Percentiles rank a stretch among this genome's conserved stretches.
Evolutionary conservation across 177 flowering plant genomes (phyloP).

Genomic region (Vitis hybrid): DNA sequence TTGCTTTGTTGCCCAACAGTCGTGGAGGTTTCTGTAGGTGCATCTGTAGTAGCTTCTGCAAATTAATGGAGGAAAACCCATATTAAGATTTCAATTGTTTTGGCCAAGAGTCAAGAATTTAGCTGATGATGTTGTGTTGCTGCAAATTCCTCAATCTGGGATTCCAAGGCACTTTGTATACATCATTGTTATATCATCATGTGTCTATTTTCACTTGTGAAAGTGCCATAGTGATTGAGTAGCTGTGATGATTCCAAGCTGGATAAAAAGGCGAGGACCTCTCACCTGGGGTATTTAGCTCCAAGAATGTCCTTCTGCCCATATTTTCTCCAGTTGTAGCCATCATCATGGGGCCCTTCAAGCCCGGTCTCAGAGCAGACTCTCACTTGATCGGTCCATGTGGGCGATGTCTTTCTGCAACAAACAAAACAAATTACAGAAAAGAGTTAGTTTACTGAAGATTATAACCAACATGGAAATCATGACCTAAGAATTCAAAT

Average conservation of each 20-base stretch:
- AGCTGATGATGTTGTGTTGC: too few species aligned
- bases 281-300: conserved; percentile 78
- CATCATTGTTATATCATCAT: too few species aligned
- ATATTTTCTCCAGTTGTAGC: conserved; percentile 92
- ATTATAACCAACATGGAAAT: not conserved
- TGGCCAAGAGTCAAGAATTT: not conserved
- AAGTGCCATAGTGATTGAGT: too few species aligned
- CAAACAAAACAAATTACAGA: not conserved
- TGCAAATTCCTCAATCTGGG: too few species aligned
- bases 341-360: conserved; percentile 80
- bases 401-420: conserved; percentile 65
- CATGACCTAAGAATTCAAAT: not conserved
- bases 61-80: not conserved
- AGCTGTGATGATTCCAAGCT: too few species aligned
- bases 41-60: conserved; percentile 81
- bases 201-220: too few species aligned
- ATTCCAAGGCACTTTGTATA: too few species aligned
- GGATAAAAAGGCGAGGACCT: too few species aligned
- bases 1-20: conserved; percentile 73
- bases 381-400: conserved; percentile 70
- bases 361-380: conserved; percentile 49
- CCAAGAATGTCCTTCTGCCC: conserved; percentile 96
- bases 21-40: conserved; percentile 53
- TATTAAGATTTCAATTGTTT: not conserved
- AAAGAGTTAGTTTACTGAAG: too few species aligned